phyloP scores from a whole-genome alignment of 768 basidiomycete genomes.

The Chalciporus pseudorubinellus region DNA sequence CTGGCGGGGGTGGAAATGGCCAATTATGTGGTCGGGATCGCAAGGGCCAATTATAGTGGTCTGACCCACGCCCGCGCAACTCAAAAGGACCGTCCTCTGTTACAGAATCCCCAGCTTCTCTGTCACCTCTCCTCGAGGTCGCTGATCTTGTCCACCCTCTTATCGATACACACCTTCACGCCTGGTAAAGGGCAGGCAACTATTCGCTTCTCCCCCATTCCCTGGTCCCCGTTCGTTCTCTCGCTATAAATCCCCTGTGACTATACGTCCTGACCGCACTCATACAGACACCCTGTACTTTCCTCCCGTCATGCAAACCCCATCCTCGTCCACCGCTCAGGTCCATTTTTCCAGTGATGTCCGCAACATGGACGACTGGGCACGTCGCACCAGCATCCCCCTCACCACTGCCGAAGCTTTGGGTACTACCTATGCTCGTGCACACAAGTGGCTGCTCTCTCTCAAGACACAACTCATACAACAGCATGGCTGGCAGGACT shows the following conservation, averaged over 20 bases:
- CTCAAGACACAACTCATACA: slow-evolving; percentile 64
- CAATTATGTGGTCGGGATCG: slow-evolving; percentile 51
- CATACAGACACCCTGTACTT: background rate
- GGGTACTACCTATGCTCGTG: slow-evolving; percentile 75
- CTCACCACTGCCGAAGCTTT: slow-evolving; percentile 81
- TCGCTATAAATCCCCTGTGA: slow-evolving; percentile 26
- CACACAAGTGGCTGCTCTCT: slow-evolving; percentile 70
- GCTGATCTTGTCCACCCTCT: slow-evolving; percentile 15
- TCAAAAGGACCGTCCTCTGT: slow-evolving; percentile 39
- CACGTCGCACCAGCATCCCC: slow-evolving; percentile 72
- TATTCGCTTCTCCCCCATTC: slow-evolving; percentile 6
- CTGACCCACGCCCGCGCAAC: slow-evolving; percentile 42
- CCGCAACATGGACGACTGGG: slow-evolving; percentile 81
- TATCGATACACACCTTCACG: slow-evolving; percentile 12
- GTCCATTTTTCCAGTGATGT: slow-evolving; percentile 81
- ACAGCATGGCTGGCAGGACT: slow-evolving; percentile 69
- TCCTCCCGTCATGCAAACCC: slow-evolving; percentile 28
- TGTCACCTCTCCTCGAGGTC: slow-evolving; percentile 26
- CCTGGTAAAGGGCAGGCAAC: slow-evolving; percentile 35
- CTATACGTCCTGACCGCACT: background rate
- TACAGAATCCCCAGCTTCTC: slow-evolving; percentile 26
- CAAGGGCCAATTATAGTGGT: slow-evolving; percentile 50
- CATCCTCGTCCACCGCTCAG: slow-evolving; percentile 45
- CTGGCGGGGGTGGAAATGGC: slow-evolving; percentile 59
- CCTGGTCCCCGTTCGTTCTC: slow-evolving; percentile 18